phyloP scores from a whole-genome alignment of 768 basidiomycete genomes.

The Pleurotus pulmonarius region DNA sequence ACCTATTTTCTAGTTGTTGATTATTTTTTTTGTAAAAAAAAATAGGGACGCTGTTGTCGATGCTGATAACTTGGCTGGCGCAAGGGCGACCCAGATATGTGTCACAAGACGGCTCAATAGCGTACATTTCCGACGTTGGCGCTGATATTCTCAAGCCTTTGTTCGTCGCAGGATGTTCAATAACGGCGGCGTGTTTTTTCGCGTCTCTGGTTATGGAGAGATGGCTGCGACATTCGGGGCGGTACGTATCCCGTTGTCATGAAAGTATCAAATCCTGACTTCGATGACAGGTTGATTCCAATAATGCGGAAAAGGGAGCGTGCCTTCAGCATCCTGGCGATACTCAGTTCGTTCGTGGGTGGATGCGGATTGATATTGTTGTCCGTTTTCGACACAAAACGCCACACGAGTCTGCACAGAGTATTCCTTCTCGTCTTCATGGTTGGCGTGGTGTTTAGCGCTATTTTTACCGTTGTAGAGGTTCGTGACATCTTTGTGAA shows the following conservation, averaged over 20 bases:
- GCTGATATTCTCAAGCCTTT: constrained; percentile 72
- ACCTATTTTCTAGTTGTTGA: too few relatives aligned
- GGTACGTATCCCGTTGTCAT: constrained; percentile 37
- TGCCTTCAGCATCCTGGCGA: constrained; percentile 51
- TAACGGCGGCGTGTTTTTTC: constrained; percentile 62
- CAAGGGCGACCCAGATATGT: constrained; percentile 58
- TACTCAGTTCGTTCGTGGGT: constrained; percentile 58
- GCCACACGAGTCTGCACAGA: constrained; percentile 47
- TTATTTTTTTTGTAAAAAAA: background rate
- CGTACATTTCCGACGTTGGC: constrained; percentile 81
- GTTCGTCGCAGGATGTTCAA: constrained; percentile 61
- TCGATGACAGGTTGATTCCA: constrained; percentile 50
- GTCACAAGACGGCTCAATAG: constrained; percentile 51
- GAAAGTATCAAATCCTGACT: too few relatives aligned
- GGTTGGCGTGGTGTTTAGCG: constrained; percentile 64
- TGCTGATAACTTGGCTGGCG: constrained; percentile 71
- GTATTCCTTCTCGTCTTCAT: constrained; percentile 71
- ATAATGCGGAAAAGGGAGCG: constrained; percentile 56
- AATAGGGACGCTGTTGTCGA: constrained; percentile 55
- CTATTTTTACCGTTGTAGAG: constrained; percentile 72
- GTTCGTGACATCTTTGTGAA: constrained; percentile 28
- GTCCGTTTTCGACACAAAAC: constrained; percentile 67
- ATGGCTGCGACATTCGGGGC: constrained; percentile 59
- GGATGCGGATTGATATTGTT: constrained; percentile 64
- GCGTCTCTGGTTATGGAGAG: constrained; percentile 59